phyloP scores from a whole-genome alignment of 1,284 basidiomycete genomes.

The Ganoderma sinense region DNA sequence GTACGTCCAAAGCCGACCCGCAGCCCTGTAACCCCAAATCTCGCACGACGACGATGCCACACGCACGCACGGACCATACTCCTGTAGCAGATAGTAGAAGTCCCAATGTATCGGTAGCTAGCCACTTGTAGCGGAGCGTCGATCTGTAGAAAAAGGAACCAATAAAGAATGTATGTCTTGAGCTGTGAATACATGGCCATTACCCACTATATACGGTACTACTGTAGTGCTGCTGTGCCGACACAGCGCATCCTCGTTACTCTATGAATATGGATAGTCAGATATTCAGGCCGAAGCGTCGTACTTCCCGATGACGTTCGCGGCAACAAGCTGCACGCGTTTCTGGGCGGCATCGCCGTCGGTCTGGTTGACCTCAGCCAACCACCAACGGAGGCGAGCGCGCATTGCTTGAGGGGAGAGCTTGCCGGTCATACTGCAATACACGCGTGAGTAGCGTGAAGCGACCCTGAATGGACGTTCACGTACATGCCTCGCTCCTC shows the following conservation, averaged over 20 bases:
- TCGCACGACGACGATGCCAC: background rate
- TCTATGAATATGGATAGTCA: slow-evolving; percentile 4
- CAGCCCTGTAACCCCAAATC: background rate
- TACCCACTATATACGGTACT: slow-evolving; percentile 26
- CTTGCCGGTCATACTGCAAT: slow-evolving; percentile 46
- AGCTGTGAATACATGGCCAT: slow-evolving; percentile 32
- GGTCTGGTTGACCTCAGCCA: slow-evolving; percentile 45
- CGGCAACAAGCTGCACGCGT: slow-evolving; percentile 49
- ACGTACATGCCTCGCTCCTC: slow-evolving; percentile 80
- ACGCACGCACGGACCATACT: background rate
- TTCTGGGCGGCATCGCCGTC: slow-evolving; percentile 47
- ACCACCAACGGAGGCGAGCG: slow-evolving; percentile 67
- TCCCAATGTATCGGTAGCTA: background rate
- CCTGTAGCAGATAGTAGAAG: slow-evolving; percentile 9
- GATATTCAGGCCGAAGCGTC: slow-evolving; percentile 8
- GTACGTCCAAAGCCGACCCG: slow-evolving; percentile 47
- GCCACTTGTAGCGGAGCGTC: slow-evolving; percentile 11
- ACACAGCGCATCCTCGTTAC: slow-evolving; percentile 3
- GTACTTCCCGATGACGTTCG: slow-evolving; percentile 33
- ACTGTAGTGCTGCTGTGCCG: slow-evolving; percentile 8
- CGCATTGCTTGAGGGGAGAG: slow-evolving; percentile 51
- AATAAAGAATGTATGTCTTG: slow-evolving; percentile 25
- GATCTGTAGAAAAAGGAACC: slow-evolving; percentile 4
- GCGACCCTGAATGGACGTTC: background rate
- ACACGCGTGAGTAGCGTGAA: background rate